These are phyloP conservation scores for Pilaira anomala DNA, from an alignment of 192 early-diverging fungal species.

Conservation along the genomic window DNA sequence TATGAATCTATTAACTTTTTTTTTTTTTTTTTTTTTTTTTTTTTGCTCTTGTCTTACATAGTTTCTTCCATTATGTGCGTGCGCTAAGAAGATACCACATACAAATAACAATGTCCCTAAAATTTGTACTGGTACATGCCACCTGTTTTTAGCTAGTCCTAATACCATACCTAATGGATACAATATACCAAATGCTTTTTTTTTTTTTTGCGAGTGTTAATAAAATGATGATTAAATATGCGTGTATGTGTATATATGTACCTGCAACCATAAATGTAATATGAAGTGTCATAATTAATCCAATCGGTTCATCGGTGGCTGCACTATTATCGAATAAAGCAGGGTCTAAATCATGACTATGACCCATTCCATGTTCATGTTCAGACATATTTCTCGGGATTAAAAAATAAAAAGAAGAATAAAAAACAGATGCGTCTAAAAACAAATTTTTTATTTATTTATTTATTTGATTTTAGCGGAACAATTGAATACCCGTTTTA, in stretches of 20 bases:
- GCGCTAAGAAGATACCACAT: constrained; percentile 57
- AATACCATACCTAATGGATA: constrained; percentile 51
- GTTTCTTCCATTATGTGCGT: constrained; percentile 57
- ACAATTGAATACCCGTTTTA: too few species aligned
- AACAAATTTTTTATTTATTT: too few species aligned
- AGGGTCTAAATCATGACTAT: constrained; percentile 31
- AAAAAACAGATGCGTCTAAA: too few species aligned
- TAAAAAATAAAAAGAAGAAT: too few species aligned
- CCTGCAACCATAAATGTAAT: constrained; percentile 28
- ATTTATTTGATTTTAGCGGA: too few species aligned
- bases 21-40: neutral
- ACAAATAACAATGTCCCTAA: constrained; percentile 43
- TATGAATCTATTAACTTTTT: too few species aligned
- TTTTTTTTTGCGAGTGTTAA: neutral
- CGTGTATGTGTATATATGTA: constrained; percentile 6
- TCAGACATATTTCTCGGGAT: neutral
- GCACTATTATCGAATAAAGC: constrained; percentile 22
- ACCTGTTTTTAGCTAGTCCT: constrained; percentile 50
- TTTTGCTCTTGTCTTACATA: constrained; percentile 37
- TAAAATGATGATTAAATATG: neutral
- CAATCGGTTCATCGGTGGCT: constrained; percentile 35
- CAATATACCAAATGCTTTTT: constrained; percentile 34
- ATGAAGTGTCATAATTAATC: constrained; percentile 33
- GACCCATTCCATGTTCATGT: constrained; percentile 11
- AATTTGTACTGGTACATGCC: constrained; percentile 64